phyloP scores from a whole-genome alignment of 768 basidiomycete species.

The Cystofilobasidium capitatum region DNA sequence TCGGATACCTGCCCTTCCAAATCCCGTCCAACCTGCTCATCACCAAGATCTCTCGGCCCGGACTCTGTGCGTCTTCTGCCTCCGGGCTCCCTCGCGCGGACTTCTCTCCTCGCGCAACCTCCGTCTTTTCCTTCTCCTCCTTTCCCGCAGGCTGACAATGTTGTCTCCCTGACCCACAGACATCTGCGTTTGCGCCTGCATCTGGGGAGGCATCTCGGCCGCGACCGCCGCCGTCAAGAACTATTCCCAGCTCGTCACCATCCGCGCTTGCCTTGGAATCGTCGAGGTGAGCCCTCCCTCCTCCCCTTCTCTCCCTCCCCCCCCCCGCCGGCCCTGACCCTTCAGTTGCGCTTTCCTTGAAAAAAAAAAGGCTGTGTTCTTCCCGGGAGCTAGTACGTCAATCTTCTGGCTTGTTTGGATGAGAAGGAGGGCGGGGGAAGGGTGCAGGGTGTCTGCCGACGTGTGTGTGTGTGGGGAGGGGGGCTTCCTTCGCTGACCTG shows the following conservation, averaged over 20 bases:
- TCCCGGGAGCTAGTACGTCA: no score
- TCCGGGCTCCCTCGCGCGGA: not conserved
- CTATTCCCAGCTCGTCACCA: constrained; percentile 27
- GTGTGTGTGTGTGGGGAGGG: no score
- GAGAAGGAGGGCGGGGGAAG: no score
- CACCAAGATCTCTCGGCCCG: constrained; percentile 17
- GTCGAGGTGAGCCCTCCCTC: no score
- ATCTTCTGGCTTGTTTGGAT: no score
- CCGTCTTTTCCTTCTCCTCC: not conserved
- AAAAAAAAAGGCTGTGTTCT: no score
- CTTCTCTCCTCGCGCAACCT: no score
- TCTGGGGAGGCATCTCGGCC: constrained; percentile 31
- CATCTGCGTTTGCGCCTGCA: constrained; percentile 29
- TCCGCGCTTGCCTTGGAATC: constrained; percentile 30
- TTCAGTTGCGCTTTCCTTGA: no score
- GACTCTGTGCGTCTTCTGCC: constrained; percentile 4
- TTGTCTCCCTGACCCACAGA: constrained; percentile 4
- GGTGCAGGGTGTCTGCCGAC: no score
- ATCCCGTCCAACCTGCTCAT: constrained; percentile 26
- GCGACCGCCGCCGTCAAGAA: constrained; percentile 30
- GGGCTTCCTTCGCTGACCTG: no score
- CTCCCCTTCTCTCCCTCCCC: no score
- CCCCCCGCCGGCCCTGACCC: no score
- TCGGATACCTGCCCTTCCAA: constrained; percentile 29
- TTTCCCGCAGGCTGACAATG: not conserved